phyloP scores from a whole-genome alignment of 2,329 filamentous ascomycete species.

The Coleophoma cylindrospora region DNA sequence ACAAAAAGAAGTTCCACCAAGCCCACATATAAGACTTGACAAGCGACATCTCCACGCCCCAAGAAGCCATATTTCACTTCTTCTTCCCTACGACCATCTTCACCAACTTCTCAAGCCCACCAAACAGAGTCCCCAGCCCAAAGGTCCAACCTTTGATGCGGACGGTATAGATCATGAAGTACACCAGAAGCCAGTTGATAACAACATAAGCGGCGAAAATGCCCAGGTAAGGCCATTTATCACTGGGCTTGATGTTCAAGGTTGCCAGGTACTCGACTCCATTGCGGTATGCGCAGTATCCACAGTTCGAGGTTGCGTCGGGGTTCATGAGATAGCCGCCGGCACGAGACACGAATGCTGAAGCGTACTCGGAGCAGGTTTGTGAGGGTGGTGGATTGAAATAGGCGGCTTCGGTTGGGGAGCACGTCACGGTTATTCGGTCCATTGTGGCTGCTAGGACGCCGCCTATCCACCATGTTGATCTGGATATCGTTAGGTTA shows the following conservation, averaged over 20 bases:
- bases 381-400: constrained; percentile 61
- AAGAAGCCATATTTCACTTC: no score
- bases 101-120: constrained; percentile 35
- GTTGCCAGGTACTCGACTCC: constrained; percentile 61
- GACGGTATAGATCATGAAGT: constrained; percentile 74
- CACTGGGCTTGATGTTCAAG: constrained; percentile 39
- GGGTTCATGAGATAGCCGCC: constrained; percentile 62
- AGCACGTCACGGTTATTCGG: constrained; percentile 43
- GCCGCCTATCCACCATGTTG: constrained; percentile 68
- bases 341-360: constrained; percentile 44
- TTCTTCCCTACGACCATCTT: constrained; percentile 12
- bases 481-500: constrained; percentile 51
- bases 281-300: constrained; percentile 61
- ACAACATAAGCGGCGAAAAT: constrained; percentile 68
- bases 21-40: no score
- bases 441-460: constrained; percentile 60
- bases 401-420: constrained; percentile 46
- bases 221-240: constrained; percentile 71
- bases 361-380: constrained; percentile 62
- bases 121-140: constrained; percentile 56
- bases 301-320: constrained; percentile 51
- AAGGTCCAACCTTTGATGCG: constrained; percentile 67
- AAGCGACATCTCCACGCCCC: no score
- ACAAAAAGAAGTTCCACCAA: no score
- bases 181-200: constrained; percentile 67